Evolutionary conservation across 2,329 filamentous ascomycete genomes (phyloP), one percentile per base, ranked within the genome.

Genomic region (Fusarium buxicola): DNA sequence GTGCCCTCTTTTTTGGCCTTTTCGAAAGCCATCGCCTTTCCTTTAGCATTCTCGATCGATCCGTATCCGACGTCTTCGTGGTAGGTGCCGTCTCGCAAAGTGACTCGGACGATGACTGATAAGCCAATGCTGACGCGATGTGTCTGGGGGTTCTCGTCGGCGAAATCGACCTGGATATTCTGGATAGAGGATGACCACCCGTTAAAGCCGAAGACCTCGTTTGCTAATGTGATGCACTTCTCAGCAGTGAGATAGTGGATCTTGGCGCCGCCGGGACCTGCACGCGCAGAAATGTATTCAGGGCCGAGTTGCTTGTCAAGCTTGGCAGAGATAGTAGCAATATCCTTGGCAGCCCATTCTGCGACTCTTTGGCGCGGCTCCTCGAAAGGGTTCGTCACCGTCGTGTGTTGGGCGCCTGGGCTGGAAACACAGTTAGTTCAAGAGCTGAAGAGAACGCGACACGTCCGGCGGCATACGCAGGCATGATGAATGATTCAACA

Each of bases 1-100:
- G 93, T 96, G 8, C 92, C 96, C 80, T 98, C 94, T 76, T 99
- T 99, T 81, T 98, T 99, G 1, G 95, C 94, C 78, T 99, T 99
- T 75, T 99, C 95, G 72, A 98, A 99, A 0, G 94, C 95, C 47
- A 92, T 90, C 4, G 94, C 94, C 79, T 99, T 99, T 53, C 92
- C 91, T 77, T 94, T 96, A 76, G 90, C 92, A 72, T 99, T 99
- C 76, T 98, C 94, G 69, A 96, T 96, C 67, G 95, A 92, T 8
- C 95, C 95, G 72, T 99, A 99, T 25, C 95, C 95, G 61, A 98
- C 90, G 73, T 99, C 95, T 84, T 99, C 95, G 74, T 98, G 95
- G 74, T 88, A 98, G n/a, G 94, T 95, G 41, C 95, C 95, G 77
- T 98, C 94, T 62, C 89, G 90, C 50, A 99, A 79, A 2, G 93